Percentiles rank a stretch among this genome's conserved stretches.
Conservation (phyloP, 148 eudicot genomes). For the Pouteria glomerata region DNA sequence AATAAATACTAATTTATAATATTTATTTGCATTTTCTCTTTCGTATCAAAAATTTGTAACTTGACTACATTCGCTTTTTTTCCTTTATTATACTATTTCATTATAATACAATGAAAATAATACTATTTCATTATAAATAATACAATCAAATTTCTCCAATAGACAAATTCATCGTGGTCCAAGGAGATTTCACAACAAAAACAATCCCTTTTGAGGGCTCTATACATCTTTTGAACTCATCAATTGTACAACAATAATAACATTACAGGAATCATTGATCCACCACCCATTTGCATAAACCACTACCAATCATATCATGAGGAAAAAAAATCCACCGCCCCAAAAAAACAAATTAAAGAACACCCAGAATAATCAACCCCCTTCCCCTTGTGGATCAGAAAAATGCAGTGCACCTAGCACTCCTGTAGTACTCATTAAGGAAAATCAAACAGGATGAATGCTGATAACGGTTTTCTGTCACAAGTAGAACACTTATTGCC, state of each 20-base stretch:
- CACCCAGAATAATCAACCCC: neutral
- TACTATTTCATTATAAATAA: too few relatives aligned
- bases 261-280: neutral
- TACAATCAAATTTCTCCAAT: too few relatives aligned
- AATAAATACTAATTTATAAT: too few relatives aligned
- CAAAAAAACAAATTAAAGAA: neutral
- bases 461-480: neutral
- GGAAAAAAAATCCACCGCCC: neutral
- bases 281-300: neutral
- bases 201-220: neutral
- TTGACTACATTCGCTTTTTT: too few relatives aligned
- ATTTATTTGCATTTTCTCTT: too few relatives aligned
- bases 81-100: too few relatives aligned
- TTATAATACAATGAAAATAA: too few relatives aligned
- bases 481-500: neutral
- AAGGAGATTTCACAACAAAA: neutral
- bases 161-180: too few relatives aligned
- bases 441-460: neutral
- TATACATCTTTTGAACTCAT: neutral
- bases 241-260: too few relatives aligned
- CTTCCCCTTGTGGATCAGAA: neutral
- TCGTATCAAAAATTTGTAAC: too few relatives aligned
- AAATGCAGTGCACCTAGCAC: neutral
- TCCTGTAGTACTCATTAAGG: neutral
- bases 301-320: neutral